Evolutionary conservation across 2,329 filamentous ascomycete species (phyloP), one percentile per base, ranked within the genome.

Genomic region (Didymella lethalis): DNA sequence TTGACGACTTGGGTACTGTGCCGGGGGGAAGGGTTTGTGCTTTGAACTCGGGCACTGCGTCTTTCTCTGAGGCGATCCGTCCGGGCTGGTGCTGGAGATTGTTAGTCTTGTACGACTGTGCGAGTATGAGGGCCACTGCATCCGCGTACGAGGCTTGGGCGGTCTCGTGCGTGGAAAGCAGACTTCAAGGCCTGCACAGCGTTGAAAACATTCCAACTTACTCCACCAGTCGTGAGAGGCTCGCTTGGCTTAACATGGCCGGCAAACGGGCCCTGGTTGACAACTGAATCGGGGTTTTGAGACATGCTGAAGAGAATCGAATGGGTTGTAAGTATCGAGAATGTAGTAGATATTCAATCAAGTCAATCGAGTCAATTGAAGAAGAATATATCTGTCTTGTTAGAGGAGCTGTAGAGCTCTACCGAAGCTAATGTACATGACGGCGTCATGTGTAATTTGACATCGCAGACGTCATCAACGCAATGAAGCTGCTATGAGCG

Each of bases 51-150:
- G 86, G 12, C 77, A 71, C 25, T 79, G 78, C 52, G 16, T 55
- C 89, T 87, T 64, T 86, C 85, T 62, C 81, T 79, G 57, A 59
- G 14, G 86, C 82, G 61, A 85, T 82, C 65, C 83, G 79, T 51
- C 89, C 89, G 3, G 84, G 83, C 70, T 86, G 81, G 75, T 92
- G 89, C 88, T 90, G 65, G 32, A n/a, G 31, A 51, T 20, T 43
- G 59, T 61, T 50, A 55, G 31, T n/a, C 23, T 5, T 11, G 10
- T 6, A 46, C 32, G 4, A 7, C 2, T 10, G 12, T 38, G 16
- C 1, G 40, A 12, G 20, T 6, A 36, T 25, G 7, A 16, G 32
- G 31, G 23, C 54, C 25, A 40, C 48, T 47, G 34, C 43, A 11
- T 10, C 20, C n/a, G 38, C 12, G 23, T 7, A 40, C n/a, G 10